Percentiles rank a stretch among this genome's conserved stretches.
phyloP scores from a whole-genome alignment of 2,329 filamentous ascomycete species.

The Fusarium clavum region DNA sequence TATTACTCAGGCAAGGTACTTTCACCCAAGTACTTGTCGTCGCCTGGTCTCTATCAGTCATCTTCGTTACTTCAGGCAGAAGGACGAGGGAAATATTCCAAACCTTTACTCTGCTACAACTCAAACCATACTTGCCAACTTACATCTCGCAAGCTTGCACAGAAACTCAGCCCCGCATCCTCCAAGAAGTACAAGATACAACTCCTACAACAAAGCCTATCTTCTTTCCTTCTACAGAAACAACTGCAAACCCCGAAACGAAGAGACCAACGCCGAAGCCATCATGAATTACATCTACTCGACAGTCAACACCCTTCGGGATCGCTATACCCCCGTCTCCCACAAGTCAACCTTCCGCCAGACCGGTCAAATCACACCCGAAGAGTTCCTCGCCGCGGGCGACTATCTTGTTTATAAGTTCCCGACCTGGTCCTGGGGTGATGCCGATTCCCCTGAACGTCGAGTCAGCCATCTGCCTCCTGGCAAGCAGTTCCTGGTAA shows the following conservation, averaged over 20 bases:
- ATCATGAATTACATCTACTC: slow-evolving; percentile 92
- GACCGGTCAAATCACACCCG: slow-evolving; percentile 95
- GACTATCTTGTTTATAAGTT: slow-evolving; percentile 99
- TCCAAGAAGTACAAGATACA: not conserved
- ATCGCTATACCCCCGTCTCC: slow-evolving; percentile 88
- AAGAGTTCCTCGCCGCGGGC: slow-evolving; percentile 94
- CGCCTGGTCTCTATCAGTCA: slow-evolving; percentile 26
- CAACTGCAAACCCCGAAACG: not conserved
- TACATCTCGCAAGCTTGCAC: not conserved
- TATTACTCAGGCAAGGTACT: slow-evolving; percentile 23
- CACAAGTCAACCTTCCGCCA: slow-evolving; percentile 93
- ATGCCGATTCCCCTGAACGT: slow-evolving; percentile 83
- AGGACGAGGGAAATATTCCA: not conserved
- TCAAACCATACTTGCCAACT: not conserved
- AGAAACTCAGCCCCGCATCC: slow-evolving; percentile 31
- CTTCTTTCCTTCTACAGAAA: not conserved
- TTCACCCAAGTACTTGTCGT: not conserved
- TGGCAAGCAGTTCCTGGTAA: slow-evolving; percentile 95
- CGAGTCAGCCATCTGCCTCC: slow-evolving; percentile 84
- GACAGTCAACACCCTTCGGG: slow-evolving; percentile 90
- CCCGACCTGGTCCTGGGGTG: slow-evolving; percentile 96
- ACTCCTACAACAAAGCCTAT: slow-evolving; percentile 12
- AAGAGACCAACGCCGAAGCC: slow-evolving; percentile 3
- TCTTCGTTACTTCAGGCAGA: slow-evolving; percentile 12
- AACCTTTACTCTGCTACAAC: not conserved